phyloP scores from a whole-genome alignment of 2,329 filamentous ascomycete species.

The Endoconidiophora laricicola region DNA sequence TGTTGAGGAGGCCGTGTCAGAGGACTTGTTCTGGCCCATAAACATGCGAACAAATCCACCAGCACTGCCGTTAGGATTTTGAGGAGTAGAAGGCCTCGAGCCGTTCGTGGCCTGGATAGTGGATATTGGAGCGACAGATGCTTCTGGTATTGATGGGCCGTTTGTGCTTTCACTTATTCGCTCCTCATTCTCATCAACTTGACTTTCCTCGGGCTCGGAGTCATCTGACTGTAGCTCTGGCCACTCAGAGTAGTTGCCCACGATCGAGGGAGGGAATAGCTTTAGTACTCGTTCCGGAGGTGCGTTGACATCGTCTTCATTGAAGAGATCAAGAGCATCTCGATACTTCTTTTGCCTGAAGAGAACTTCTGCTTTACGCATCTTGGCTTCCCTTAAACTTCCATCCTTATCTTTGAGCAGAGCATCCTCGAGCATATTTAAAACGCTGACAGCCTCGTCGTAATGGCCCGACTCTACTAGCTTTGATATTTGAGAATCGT shows the following conservation, averaged over 20 bases:
- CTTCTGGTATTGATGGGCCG: background rate
- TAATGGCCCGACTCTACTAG: conserved; percentile 57
- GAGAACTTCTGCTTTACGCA: conserved; percentile 72
- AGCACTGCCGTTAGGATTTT: conserved; percentile 13
- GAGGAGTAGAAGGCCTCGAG: conserved; percentile 9
- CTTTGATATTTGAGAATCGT: conserved; percentile 75
- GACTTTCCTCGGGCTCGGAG: conserved; percentile 19
- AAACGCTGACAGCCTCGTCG: conserved; percentile 81
- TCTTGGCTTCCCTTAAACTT: conserved; percentile 70
- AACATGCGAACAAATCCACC: conserved; percentile 38
- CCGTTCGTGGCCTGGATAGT: background rate
- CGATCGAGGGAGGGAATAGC: conserved; percentile 68
- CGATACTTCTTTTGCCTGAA: conserved; percentile 73
- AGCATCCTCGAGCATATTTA: conserved; percentile 84
- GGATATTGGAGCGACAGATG: background rate
- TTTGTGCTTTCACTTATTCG: conserved; percentile 10
- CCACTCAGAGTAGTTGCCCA: conserved; percentile 58
- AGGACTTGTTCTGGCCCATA: conserved; percentile 21
- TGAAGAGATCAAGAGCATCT: conserved; percentile 77
- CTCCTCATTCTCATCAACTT: conserved; percentile 16
- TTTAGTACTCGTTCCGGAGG: conserved; percentile 77
- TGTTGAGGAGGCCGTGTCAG: conserved; percentile 6
- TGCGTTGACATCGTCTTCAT: conserved; percentile 66
- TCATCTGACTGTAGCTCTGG: conserved; percentile 28
- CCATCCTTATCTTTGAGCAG: conserved; percentile 68